A percentile compares a stretch with the other conserved stretches of the same genome.
Conservation (phyloP, 768 basidiomycete species). For the Piloderma croceum region DNA sequence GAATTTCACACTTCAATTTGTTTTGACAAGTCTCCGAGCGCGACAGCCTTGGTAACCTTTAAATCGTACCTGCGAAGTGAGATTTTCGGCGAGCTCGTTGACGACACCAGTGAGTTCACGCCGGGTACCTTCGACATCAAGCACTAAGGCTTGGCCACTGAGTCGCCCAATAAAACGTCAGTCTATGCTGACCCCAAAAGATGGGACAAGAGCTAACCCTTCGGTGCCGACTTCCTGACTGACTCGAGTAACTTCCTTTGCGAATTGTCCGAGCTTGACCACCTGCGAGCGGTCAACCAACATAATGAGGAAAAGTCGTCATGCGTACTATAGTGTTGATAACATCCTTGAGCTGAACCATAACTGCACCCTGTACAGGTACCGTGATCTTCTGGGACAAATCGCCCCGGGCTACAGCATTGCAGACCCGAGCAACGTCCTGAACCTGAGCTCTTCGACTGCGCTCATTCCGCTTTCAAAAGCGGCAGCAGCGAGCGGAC, state of each 20-base stretch:
- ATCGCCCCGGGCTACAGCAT: conserved; percentile 73
- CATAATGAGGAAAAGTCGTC: conserved; percentile 2
- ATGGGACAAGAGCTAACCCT: conserved; percentile 34
- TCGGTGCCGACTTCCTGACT: conserved; percentile 81
- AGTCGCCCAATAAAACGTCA: conserved; percentile 42
- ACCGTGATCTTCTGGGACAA: conserved; percentile 76
- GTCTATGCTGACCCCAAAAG: conserved; percentile 30
- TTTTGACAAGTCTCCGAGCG: conserved; percentile 81
- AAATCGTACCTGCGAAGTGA: conserved; percentile 49
- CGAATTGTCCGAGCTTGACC: conserved; percentile 75
- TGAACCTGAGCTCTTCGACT: conserved; percentile 81
- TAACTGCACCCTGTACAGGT: conserved; percentile 70
- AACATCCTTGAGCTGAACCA: conserved; percentile 77
- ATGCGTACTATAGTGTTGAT: conserved; percentile 58
- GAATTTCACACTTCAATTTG: conserved; percentile 94
- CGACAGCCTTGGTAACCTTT: conserved; percentile 72
- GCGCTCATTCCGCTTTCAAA: conserved; percentile 59
- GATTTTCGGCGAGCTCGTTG: conserved; percentile 74
- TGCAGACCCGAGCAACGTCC: conserved; percentile 74
- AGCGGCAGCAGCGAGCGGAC: conserved; percentile 42
- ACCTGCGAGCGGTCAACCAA: conserved; percentile 35
- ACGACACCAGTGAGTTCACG: conserved; percentile 77
- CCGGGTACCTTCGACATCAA: conserved; percentile 91
- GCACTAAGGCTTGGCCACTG: conserved; percentile 79
- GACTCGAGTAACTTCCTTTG: conserved; percentile 85